Evolutionary conservation across 257 asterid genomes (phyloP).

Genomic region (Solanum raphanifolium): DNA sequence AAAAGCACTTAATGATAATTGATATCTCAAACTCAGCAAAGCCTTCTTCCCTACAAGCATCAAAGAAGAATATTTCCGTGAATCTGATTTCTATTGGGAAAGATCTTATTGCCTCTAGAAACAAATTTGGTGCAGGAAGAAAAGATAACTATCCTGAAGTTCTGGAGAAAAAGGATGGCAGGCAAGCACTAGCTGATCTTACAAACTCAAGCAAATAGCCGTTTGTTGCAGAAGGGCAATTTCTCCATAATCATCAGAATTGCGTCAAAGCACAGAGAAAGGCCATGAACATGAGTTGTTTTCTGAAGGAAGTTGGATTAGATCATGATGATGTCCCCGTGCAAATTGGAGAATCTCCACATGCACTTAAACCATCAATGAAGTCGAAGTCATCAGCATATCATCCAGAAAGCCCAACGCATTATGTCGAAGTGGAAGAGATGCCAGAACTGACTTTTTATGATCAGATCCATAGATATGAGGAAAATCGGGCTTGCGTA

Average conservation of each 20-base stretch:
- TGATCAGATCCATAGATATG: constrained; percentile 3
- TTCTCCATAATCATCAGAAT: constrained; percentile 63
- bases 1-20: constrained; percentile 65
- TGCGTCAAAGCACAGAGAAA: constrained; percentile 52
- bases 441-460: constrained; percentile 9
- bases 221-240: constrained; percentile 38
- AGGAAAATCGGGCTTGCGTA: not conserved
- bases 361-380: constrained; percentile 14
- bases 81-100: constrained; percentile 36
- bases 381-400: not conserved
- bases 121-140: not conserved
- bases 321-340: constrained; percentile 1
- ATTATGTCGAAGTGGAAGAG: constrained; percentile 38
- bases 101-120: constrained; percentile 24
- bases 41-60: constrained; percentile 27
- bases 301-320: constrained; percentile 58
- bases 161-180: constrained; percentile 24
- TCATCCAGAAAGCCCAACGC: not conserved
- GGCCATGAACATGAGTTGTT: constrained; percentile 32
- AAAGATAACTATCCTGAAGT: constrained; percentile 22
- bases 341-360: constrained; percentile 9
- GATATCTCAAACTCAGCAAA: constrained; percentile 85
- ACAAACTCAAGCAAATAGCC: constrained; percentile 62
- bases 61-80: constrained; percentile 25
- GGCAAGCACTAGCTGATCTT: constrained; percentile 72